A percentile compares a stretch with the other conserved stretches of the same genome.
Evolutionary conservation across 345 rosid genomes (phyloP).

Genomic region (Orychophragmus violaceus): DNA sequence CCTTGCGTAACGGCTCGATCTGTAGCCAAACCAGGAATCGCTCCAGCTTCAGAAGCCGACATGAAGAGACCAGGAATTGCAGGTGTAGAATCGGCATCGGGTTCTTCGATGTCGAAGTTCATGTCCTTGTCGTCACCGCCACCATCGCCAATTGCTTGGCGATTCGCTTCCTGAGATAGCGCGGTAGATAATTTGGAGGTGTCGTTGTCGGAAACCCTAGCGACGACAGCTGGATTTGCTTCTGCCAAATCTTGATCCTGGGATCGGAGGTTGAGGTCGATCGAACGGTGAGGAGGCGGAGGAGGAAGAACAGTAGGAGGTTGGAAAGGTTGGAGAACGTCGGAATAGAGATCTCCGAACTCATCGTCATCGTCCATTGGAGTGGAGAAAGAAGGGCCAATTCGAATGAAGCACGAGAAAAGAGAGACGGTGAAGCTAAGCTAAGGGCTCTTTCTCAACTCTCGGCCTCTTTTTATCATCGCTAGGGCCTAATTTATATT

Average conservation of each 20-base stretch:
- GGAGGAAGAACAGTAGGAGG: conserved; percentile 33
- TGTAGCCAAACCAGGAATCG: conserved; percentile 16
- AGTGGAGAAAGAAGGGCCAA: conserved; percentile 18
- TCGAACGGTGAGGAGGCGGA: conserved; percentile 35
- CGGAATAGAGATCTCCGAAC: conserved; percentile 98
- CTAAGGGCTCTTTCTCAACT: conserved; percentile 21
- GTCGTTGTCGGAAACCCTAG: conserved; percentile 42
- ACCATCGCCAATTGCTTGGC: conserved; percentile 15
- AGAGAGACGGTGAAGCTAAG: conserved; percentile 9
- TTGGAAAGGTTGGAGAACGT: conserved; percentile 58
- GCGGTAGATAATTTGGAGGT: conserved; percentile 19
- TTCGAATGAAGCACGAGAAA: conserved; percentile 10
- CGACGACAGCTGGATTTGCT: conserved; percentile 23
- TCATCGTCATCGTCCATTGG: conserved; percentile 96
- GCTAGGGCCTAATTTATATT: conserved; percentile 5
- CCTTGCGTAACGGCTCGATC: conserved; percentile 21
- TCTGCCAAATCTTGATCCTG: conserved; percentile 14
- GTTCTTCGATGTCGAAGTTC: conserved; percentile 83
- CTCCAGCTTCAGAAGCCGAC: conserved; percentile 14
- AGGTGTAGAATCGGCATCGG: conserved; percentile 33
- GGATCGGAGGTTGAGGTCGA: conserved; percentile 57
- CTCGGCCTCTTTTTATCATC: conserved; percentile 15
- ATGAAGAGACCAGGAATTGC: conserved; percentile 57
- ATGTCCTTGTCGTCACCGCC: conserved; percentile 34
- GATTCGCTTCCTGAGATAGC: conserved; percentile 13